Evolutionary conservation across 2,329 filamentous ascomycete genomes (phyloP).

Genomic region (Xylariaceae sp.): DNA sequence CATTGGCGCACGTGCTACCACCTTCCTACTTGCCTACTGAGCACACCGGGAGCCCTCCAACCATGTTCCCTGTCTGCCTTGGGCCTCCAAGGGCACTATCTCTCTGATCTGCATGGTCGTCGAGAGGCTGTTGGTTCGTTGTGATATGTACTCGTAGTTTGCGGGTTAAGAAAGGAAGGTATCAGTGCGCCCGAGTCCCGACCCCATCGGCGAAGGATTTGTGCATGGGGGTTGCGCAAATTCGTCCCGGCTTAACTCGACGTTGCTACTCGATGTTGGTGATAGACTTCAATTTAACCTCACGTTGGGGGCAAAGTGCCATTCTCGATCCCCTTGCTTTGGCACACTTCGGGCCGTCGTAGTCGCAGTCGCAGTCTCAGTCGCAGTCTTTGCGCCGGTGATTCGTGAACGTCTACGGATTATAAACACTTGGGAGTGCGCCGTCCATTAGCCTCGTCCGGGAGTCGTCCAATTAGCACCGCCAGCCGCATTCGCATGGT

Average conservation of each 20-base stretch:
- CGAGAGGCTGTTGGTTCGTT: not conserved
- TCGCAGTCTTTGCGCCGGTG: not conserved
- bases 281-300: not conserved
- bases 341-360: not conserved
- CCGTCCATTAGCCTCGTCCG: not conserved
- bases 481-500: not conserved
- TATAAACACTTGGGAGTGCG: not conserved
- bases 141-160: not conserved
- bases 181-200: not conserved
- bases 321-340: not conserved
- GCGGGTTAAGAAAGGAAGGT: not conserved
- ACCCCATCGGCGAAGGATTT: not conserved
- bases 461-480: no score
- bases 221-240: not conserved
- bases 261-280: not conserved
- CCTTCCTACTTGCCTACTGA: not conserved
- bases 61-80: not conserved
- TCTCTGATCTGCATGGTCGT: not conserved
- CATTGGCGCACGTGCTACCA: not conserved
- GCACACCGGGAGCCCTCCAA: not conserved
- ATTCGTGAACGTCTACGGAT: not conserved
- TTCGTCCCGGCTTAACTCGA: not conserved
- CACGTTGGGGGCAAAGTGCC: not conserved
- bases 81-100: not conserved
- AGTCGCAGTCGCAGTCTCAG: not conserved